Conservation (phyloP, 169 alveolate species). For the Fabrea salina region DNA sequence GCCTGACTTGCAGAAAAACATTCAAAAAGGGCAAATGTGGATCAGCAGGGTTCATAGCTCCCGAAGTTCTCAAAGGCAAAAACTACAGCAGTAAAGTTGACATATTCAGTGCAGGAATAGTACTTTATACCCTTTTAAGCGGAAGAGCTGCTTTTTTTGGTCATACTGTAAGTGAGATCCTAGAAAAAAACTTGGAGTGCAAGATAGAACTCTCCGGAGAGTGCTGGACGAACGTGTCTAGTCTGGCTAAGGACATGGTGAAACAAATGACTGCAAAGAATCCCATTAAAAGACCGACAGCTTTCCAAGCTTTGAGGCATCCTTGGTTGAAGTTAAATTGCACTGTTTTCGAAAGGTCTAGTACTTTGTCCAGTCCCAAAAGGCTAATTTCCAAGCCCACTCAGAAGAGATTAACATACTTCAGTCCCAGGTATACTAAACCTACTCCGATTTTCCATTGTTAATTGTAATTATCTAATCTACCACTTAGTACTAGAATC, state of each 20-base stretch:
- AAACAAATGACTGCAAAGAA: background rate
- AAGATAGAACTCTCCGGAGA: background rate
- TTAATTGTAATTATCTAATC: too few species aligned
- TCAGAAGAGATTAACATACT: too few species aligned
- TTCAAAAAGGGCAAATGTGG: constrained; percentile 66
- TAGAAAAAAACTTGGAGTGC: background rate
- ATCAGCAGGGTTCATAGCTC: constrained; percentile 82
- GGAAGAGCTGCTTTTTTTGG: constrained; percentile 89
- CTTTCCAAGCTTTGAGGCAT: background rate
- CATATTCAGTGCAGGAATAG: constrained; percentile 81
- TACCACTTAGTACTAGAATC: too few species aligned
- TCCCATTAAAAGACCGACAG: background rate
- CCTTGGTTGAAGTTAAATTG: too few species aligned
- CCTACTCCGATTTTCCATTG: too few species aligned
- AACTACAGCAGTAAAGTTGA: constrained; percentile 83
- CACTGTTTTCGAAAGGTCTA: too few species aligned
- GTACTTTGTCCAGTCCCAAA: too few species aligned
- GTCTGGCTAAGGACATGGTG: background rate
- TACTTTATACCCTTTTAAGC: constrained; percentile 75
- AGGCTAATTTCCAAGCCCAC: too few species aligned
- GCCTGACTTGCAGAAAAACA: background rate
- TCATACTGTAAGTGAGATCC: constrained; percentile 49
- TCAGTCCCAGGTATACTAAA: too few species aligned
- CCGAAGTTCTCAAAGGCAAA: constrained; percentile 82
- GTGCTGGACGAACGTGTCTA: background rate